Evolutionary conservation across 2,329 filamentous ascomycete genomes (phyloP), one percentile per base, ranked within the genome.

Genomic region (Phialophora verrucosa): DNA sequence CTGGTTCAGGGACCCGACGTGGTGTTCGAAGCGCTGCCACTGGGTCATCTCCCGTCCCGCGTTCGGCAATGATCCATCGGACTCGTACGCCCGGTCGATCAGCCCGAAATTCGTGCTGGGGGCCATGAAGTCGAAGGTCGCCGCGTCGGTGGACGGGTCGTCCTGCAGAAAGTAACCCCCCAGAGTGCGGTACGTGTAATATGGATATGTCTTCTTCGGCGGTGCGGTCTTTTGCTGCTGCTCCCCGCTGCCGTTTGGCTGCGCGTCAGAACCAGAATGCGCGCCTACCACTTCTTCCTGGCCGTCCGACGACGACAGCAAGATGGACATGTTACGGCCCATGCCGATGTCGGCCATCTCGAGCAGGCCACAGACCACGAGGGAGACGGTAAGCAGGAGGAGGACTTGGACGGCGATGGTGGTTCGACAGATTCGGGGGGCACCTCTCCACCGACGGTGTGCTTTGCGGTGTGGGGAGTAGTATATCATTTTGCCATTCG

Each of bases 311-410:
- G 47, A 49, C 31, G 61, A 59, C 42, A 11, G 44, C 20, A 64
- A 53, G 29, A 67, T 50, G 4, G 64, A 56, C 4, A 31, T 20
- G 32, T 8, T 27, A 27, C 27, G 27, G 49, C 61, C 55, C 29
- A 51, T 32, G 38, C 61, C 50, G 20, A 51, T 32, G 68, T 68
- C 56, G 57, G 38, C 66, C 56, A 63, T 62, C 38, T 68, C 50
- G 31, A 70, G 65, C 14, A 80, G 78, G 23, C 78, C 76, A 55
- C 79, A 79, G 49, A 87, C 90, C 61, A 85, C 86, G 50, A 88
- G 88, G 63, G 95, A 93, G 79, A 85, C 87, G 27, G 88, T 96
- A 60, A 86, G 91, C 74, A 82, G 82, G 69, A 87, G 90, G 74
- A 70, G 65, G 49, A 70, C 42, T 8, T 61, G 68, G 62, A 70